phyloP scores from a whole-genome alignment of 306 rosid species.

The Cotoneaster glaucophyllus region DNA sequence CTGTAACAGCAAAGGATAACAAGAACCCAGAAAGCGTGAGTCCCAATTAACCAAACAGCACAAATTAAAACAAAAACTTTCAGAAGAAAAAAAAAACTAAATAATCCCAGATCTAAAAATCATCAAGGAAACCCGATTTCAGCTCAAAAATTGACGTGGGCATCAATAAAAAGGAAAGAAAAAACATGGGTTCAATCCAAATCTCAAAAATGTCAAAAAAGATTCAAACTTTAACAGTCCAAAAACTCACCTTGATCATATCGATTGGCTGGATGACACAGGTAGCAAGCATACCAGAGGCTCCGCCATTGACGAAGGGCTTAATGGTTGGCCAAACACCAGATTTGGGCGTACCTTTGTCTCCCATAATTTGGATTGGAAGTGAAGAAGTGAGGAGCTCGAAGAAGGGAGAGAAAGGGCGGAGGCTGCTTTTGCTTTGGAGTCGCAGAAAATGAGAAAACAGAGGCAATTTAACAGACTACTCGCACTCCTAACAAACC shows the following conservation, averaged over 20 bases:
- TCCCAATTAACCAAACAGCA: not conserved
- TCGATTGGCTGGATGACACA: conserved; percentile 95
- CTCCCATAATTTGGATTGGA: conserved; percentile 53
- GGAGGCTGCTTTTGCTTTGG: conserved; percentile 12
- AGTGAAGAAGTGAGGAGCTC: conserved; percentile 8
- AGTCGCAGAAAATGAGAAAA: not conserved
- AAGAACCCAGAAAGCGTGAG: not conserved
- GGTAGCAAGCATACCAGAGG: conserved; percentile 97
- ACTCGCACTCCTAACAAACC: not conserved
- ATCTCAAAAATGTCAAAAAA: not conserved
- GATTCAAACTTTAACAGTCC: not conserved
- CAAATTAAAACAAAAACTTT: not conserved
- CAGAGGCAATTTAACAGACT: not conserved
- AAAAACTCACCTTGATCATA: conserved; percentile 78
- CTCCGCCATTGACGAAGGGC: conserved; percentile 93
- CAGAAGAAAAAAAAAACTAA: not conserved
- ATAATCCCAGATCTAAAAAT: conserved; percentile 47
- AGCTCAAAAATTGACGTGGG: not conserved
- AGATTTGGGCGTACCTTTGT: conserved; percentile 68
- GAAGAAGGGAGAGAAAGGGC: conserved; percentile 23
- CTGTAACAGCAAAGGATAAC: conserved; percentile 29
- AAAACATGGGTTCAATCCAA: not conserved
- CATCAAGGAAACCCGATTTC: not conserved
- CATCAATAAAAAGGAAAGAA: not conserved
- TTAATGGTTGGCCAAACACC: conserved; percentile 71